Conservation (phyloP, 2,329 filamentous ascomycete species). For the Ustulina deusta region DNA sequence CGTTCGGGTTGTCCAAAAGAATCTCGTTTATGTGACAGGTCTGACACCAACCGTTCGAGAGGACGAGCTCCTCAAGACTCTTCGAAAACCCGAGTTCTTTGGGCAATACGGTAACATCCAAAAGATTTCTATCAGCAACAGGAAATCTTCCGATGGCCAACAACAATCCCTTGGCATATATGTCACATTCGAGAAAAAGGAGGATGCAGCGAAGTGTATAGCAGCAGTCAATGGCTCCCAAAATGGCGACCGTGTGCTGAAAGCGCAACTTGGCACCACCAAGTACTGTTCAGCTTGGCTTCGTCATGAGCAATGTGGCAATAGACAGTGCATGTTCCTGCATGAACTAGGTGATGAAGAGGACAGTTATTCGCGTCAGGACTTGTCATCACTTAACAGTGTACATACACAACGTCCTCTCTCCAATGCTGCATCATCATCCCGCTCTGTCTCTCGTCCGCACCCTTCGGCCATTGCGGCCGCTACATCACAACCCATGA, state of each 20-base stretch:
- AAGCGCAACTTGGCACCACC: constrained; percentile 86
- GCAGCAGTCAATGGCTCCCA: constrained; percentile 90
- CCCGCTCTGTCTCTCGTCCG: constrained; percentile 66
- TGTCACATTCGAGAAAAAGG: constrained; percentile 94
- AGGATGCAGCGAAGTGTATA: constrained; percentile 91
- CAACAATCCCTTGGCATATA: constrained; percentile 95
- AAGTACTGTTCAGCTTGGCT: constrained; percentile 99
- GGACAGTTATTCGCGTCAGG: constrained; percentile 94
- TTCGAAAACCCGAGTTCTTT: constrained; percentile 93
- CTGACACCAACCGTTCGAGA: constrained; percentile 92
- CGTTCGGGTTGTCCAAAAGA: constrained; percentile 96
- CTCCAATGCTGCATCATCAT: constrained; percentile 63
- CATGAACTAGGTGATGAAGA: constrained; percentile 99
- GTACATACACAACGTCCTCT: constrained; percentile 81
- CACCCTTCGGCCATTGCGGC: constrained; percentile 56
- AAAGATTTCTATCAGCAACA: constrained; percentile 98
- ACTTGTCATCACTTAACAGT: constrained; percentile 94
- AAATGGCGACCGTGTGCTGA: constrained; percentile 87
- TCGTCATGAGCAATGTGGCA: constrained; percentile 92
- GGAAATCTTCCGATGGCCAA: constrained; percentile 79
- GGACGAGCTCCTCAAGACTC: constrained; percentile 88
- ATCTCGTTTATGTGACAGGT: constrained; percentile 97
- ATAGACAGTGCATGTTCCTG: constrained; percentile 96
- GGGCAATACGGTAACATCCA: constrained; percentile 98
- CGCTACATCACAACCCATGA: constrained; percentile 72